A percentile compares a stretch with the other conserved stretches of the same genome.
These are phyloP conservation scores for Cytidiella melzeri DNA, from an alignment of 768 basidiomycete genomes.

Conservation along the genomic window DNA sequence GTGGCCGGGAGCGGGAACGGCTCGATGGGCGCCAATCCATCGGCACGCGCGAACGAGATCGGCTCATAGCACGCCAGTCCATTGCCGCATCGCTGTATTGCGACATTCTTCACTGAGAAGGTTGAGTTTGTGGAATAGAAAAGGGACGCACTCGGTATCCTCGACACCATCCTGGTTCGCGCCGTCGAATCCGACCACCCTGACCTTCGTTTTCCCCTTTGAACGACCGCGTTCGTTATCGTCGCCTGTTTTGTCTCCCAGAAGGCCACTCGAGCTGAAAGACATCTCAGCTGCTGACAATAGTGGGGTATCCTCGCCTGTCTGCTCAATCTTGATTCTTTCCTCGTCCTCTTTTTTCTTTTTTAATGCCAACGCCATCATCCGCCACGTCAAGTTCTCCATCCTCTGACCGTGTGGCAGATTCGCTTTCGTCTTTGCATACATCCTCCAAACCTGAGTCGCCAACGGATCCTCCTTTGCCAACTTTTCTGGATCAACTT, in stretches of 20 bases:
- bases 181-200: slow-evolving; percentile 79
- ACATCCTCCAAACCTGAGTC: slow-evolving; percentile 97
- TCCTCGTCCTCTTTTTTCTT: slow-evolving; percentile 76
- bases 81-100: slow-evolving; percentile 45
- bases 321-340: slow-evolving; percentile 27
- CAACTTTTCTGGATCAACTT: slow-evolving; percentile 56
- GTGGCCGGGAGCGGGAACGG: slow-evolving; percentile 73
- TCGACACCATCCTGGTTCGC: slow-evolving; percentile 64
- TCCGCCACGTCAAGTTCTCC: slow-evolving; percentile 97
- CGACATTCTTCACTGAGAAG: slow-evolving; percentile 19
- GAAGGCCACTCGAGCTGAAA: neutral
- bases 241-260: slow-evolving; percentile 6
- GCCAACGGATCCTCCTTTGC: slow-evolving; percentile 87
- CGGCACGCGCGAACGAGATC: slow-evolving; percentile 83
- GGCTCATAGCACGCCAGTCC: slow-evolving; percentile 92
- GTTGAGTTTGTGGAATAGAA: slow-evolving; percentile 15
- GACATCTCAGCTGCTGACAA: slow-evolving; percentile 1
- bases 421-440: slow-evolving; percentile 81
- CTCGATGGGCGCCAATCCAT: slow-evolving; percentile 88
- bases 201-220: slow-evolving; percentile 73
- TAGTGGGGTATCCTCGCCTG: slow-evolving; percentile 12
- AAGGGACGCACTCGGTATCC: slow-evolving; percentile 54
- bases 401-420: slow-evolving; percentile 91
- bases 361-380: slow-evolving; percentile 95
- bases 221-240: slow-evolving; percentile 55